phyloP scores from a whole-genome alignment of 805 yeast genomes.

The Saturnispora halmiae region DNA sequence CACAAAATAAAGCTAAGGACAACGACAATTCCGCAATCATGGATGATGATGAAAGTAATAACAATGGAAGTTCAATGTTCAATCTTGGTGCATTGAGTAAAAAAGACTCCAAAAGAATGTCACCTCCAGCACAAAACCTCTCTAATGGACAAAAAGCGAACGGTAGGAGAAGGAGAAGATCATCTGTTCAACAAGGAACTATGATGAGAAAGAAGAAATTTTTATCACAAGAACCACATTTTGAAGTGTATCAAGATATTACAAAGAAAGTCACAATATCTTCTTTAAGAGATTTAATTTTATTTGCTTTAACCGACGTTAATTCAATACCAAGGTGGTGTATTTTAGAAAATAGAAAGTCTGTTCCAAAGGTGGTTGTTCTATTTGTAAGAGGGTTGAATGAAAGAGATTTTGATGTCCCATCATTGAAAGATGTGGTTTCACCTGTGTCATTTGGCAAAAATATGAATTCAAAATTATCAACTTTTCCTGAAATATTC shows the following conservation, averaged over 20 bases:
- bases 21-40: neutral
- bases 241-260: conserved; percentile 10
- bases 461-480: conserved; percentile 17
- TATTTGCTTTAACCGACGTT: conserved; percentile 34
- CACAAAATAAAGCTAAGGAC: too few relatives aligned
- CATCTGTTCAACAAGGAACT: conserved; percentile 27
- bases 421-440: conserved; percentile 10
- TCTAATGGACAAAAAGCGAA: too few relatives aligned
- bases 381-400: conserved; percentile 60
- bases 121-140: too few relatives aligned
- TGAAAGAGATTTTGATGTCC: conserved; percentile 34
- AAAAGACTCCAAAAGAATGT: conserved; percentile 17
- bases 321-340: conserved; percentile 41
- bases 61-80: conserved; percentile 1
- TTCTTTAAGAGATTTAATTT: conserved; percentile 39
- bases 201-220: conserved; percentile 28
- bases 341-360: conserved; percentile 37
- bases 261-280: conserved; percentile 27
- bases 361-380: conserved; percentile 46
- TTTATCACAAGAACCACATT: conserved; percentile 16
- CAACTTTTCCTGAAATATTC: conserved; percentile 34
- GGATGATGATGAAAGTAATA: conserved; percentile 21
- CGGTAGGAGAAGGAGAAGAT: conserved; percentile 31
- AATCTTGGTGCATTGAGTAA: conserved; percentile 7
- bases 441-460: conserved; percentile 12